Conservation (phyloP, 306 rosid species). For the Prunus mume region DNA sequence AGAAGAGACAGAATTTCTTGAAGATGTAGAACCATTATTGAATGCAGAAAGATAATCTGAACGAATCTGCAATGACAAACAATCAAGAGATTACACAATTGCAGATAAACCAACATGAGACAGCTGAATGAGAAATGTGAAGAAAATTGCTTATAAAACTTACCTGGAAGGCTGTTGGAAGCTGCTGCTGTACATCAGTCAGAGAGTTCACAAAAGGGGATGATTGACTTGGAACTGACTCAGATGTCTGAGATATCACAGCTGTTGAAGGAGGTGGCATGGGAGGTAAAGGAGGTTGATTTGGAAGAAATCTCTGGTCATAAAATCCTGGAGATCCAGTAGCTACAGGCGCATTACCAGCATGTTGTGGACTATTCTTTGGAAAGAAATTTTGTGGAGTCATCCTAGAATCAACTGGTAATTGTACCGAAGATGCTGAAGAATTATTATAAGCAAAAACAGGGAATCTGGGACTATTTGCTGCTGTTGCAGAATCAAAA, state of each 20-base stretch:
- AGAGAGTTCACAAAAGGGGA: conserved; percentile 57
- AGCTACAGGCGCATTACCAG: conserved; percentile 47
- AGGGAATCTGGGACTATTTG: conserved; percentile 54
- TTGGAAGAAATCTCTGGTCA: conserved; percentile 71
- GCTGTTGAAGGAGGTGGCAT: conserved; percentile 86
- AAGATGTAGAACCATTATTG: conserved; percentile 51
- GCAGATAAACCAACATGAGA: conserved; percentile 14
- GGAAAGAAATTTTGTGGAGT: conserved; percentile 51
- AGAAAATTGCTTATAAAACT: conserved; percentile 15
- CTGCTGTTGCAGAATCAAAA: conserved; percentile 51
- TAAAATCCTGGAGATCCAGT: conserved; percentile 74
- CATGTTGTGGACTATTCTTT: conserved; percentile 68
- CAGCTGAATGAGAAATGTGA: conserved; percentile 1
- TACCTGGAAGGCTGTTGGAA: conserved; percentile 59
- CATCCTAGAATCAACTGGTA: conserved; percentile 57
- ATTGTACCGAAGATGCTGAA: conserved; percentile 52
- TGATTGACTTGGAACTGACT: conserved; percentile 57
- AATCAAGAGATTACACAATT: conserved; percentile 10
- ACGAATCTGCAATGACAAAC: conserved; percentile 54
- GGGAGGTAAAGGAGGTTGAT: conserved; percentile 96
- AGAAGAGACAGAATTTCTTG: conserved; percentile 60
- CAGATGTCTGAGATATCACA: conserved; percentile 57
- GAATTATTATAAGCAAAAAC: conserved; percentile 48
- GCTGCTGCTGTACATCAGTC: conserved; percentile 54
- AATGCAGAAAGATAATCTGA: conserved; percentile 64